These are phyloP conservation scores for Picea abies DNA, from an alignment of 83 land plant genomes.

Conservation along the genomic window DNA sequence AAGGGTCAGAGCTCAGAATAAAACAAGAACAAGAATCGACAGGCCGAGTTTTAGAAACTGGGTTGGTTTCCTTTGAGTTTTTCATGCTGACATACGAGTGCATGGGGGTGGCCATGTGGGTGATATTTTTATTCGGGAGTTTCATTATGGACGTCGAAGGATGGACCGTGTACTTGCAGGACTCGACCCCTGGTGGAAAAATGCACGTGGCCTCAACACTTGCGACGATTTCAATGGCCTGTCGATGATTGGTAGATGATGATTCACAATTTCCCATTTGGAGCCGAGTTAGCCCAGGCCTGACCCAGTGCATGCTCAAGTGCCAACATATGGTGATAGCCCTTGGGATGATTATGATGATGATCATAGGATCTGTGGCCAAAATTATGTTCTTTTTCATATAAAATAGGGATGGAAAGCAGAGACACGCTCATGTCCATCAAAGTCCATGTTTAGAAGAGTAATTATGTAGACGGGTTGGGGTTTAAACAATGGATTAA, in stretches of 20 bases:
- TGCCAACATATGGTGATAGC: slow-evolving; percentile 64
- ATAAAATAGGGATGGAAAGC: too few relatives aligned
- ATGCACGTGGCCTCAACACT: background rate
- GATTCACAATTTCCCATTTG: background rate
- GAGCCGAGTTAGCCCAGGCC: too few relatives aligned
- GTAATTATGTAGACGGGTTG: too few relatives aligned
- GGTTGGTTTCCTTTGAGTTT: slow-evolving; percentile 74
- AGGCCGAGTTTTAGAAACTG: slow-evolving; percentile 59
- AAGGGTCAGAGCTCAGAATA: background rate
- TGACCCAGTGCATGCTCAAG: too few relatives aligned
- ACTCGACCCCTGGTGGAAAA: background rate
- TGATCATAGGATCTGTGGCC: slow-evolving; percentile 65
- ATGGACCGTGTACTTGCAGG: background rate
- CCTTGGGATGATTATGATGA: slow-evolving; percentile 58
- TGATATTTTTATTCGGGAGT: slow-evolving; percentile 23
- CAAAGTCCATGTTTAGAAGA: too few relatives aligned
- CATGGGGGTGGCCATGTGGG: slow-evolving; percentile 45
- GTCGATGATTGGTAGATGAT: background rate
- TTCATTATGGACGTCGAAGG: slow-evolving; percentile 24
- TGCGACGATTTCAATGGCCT: background rate
- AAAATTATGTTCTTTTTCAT: slow-evolving; percentile 25
- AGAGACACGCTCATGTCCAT: too few relatives aligned
- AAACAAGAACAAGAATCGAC: background rate
- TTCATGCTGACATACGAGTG: slow-evolving; percentile 62
- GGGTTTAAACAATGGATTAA: slow-evolving; percentile 73